phyloP scores from a whole-genome alignment of 2,329 filamentous ascomycete species.

The Amauroascus verrucosus region DNA sequence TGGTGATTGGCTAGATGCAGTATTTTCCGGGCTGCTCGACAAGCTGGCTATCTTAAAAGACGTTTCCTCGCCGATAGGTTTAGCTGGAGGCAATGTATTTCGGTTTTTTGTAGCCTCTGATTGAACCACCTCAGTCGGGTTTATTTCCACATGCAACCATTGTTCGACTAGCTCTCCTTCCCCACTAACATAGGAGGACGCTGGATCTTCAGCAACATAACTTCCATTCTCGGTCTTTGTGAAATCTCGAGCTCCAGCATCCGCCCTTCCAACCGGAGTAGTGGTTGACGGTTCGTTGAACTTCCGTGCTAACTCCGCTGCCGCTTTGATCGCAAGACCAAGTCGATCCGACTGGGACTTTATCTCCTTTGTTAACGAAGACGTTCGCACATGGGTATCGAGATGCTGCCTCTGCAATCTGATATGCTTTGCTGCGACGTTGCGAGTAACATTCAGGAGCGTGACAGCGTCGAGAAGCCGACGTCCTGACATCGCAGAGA shows the following conservation, averaged over 20 bases:
- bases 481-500: constrained; percentile 44
- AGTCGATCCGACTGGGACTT: constrained; percentile 52
- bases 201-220: not conserved
- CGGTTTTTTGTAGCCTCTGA: not conserved
- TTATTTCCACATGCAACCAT: not conserved
- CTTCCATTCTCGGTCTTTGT: not conserved
- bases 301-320: constrained; percentile 48
- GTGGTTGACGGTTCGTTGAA: constrained; percentile 39
- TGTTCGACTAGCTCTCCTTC: not conserved
- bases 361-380: constrained; percentile 52
- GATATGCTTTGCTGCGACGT: constrained; percentile 55
- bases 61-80: not conserved
- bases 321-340: constrained; percentile 51
- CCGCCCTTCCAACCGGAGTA: not conserved
- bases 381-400: constrained; percentile 54
- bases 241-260: not conserved
- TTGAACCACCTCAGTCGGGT: not conserved
- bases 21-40: not conserved
- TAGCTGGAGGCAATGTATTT: not conserved
- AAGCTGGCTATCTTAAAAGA: not conserved
- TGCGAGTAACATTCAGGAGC: constrained; percentile 58
- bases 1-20: not conserved
- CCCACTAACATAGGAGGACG: too few species aligned
- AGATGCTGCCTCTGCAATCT: constrained; percentile 51
- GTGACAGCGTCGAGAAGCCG: constrained; percentile 61